Evolutionary conservation across 139 green algal species (phyloP), one percentile per base, ranked within the genome.

Genomic region (Chlorella sp.): DNA sequence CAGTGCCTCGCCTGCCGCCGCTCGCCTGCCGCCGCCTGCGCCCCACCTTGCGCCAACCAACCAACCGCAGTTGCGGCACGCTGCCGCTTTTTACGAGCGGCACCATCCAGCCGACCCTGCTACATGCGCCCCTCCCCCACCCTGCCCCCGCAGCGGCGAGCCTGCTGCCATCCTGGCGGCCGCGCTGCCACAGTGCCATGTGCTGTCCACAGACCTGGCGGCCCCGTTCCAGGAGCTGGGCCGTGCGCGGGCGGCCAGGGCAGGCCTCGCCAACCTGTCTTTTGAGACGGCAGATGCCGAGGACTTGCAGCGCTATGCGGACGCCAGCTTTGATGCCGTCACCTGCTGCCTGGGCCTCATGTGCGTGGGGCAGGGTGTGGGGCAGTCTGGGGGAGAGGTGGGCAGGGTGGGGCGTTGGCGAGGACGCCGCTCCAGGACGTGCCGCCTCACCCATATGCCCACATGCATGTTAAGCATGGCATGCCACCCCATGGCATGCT

Each of bases 281-380:
- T 84, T 77, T n/a, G 73, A 86, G 73, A 73, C 51, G 26, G 82
- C 82, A 20, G 82, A 86, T 24, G 82, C 73, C 1, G 82, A 86
- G 73, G 73, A 86, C 43, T 62, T 86, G 73, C 11, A 40, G 14
- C 7, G 9, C 19, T 86, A 69, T 30, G 60, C 32, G 9, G 60
- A 76, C 14, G 58, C 11, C 41, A 72, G n/a, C 58, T 82, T 86
- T 16, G 82, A 86, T 30, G 82, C 60, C 0, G 82, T 86, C 30
- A 81, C 73, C 73, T 86, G 82, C 73, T 86, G 43, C 9, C 56
- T 74, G 1, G 81, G 78, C 9, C 51, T 60, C 51, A 60, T 60
- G 51, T 43, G 70, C 26, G 40, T 19, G 30, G 13, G 68, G 69
- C 17, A 64, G 38, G 32, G 40, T 69, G 81, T 43, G 46, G 34